A percentile compares a stretch with the other conserved stretches of the same genome.
phyloP scores from a whole-genome alignment of 306 rosid species.

The Casuarina glauca region DNA sequence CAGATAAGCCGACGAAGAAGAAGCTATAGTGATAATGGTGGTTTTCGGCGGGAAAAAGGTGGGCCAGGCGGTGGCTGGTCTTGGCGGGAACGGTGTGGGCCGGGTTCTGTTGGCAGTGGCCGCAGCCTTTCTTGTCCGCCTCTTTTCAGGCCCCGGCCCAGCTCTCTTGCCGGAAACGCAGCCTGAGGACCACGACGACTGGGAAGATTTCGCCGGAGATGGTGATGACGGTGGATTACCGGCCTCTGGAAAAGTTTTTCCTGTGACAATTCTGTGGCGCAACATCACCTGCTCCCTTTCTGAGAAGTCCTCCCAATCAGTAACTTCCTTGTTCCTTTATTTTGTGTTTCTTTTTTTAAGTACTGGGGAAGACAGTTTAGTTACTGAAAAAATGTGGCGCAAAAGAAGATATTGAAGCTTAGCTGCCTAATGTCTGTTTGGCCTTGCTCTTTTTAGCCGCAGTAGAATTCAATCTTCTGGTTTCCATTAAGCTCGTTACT shows the following conservation, averaged over 20 bases:
- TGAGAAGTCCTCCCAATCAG: constrained; percentile 61
- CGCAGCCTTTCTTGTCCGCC: constrained; percentile 63
- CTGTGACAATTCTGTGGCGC: constrained; percentile 81
- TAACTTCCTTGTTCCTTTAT: constrained; percentile 35
- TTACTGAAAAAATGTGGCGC: constrained; percentile 17
- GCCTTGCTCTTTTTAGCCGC: background rate
- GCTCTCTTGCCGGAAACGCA: constrained; percentile 53
- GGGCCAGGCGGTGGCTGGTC: constrained; percentile 49
- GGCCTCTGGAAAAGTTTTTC: constrained; percentile 41
- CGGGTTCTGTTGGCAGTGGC: constrained; percentile 73
- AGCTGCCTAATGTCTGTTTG: background rate
- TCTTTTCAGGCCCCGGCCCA: constrained; percentile 72
- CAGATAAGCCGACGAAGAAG: background rate
- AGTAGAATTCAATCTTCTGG: background rate
- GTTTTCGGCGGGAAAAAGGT: constrained; percentile 64
- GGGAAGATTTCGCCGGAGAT: constrained; percentile 24
- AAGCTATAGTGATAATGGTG: constrained; percentile 28
- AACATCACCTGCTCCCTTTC: constrained; percentile 69
- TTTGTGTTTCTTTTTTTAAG: too few species aligned
- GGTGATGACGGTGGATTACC: constrained; percentile 27
- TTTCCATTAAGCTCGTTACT: background rate
- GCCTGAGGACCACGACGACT: constrained; percentile 27
- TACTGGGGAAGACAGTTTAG: constrained; percentile 15
- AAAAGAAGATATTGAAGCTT: background rate
- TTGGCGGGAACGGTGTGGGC: constrained; percentile 67